Evolutionary conservation across 371 early-diverging fungal species (phyloP), one percentile per base, ranked within the genome.

Genomic region (Aphelidium insulamus): DNA sequence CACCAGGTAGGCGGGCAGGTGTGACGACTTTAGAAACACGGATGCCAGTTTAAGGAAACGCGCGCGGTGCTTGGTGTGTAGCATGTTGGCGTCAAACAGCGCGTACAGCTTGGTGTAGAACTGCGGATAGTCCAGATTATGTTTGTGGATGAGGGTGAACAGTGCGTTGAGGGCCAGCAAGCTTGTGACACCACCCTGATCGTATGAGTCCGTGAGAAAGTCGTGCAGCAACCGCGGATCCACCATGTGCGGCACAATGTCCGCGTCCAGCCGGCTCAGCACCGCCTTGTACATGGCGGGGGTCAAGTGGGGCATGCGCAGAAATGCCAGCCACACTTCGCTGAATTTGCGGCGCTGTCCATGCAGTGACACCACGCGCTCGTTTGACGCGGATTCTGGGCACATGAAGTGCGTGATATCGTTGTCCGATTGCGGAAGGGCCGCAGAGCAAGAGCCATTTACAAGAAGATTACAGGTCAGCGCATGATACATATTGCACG

Each of bases 101-200:
- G 67, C 60, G 47, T 92, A 92, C 18, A 92, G 72, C 48, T 88
- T 85, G 33, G 55, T 62, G 54, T 83, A 92, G 42, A 92, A 92
- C 44, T 83, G 76, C n/a, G 91, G 91, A 46, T 90, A 92, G 51
- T 85, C 87, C 71, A 90, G 50, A 43, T 84, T 84, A 50, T 92
- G 72, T 38, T 88, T 69, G 3, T 66, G 55, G 34, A 92, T 85
- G 42, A 92, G 60, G 8, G 80, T 73, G 34, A 87, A 92, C 16
- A 92, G 53, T 12, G 88, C 82, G 45, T 90, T 85, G 32, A 92
- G 57, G 1, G 94, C 91, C 30, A 92, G 52, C 29, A 92, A 40
- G 52, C 82, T 77, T 40, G 81, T 51, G 9, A 73, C 66, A 4
- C 90, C 90, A 34, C 78, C 77, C 44, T 48, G 51, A 31, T 83